Base-by-base conservation (phyloP, 1,284 basidiomycete species). In the Phellopilus nigrolimitatus region DNA sequence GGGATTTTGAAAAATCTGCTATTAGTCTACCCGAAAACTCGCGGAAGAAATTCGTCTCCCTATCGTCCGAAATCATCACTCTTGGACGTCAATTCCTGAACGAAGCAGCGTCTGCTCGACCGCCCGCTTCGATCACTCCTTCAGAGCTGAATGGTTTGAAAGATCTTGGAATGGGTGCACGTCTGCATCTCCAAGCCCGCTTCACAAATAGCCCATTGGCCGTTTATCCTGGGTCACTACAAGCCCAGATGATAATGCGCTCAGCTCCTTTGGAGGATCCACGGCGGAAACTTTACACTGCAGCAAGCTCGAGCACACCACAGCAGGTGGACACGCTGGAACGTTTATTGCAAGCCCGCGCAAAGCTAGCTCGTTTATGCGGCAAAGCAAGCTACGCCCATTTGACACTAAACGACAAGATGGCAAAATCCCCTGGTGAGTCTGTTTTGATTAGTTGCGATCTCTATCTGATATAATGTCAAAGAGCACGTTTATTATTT, bases 1-100 rank as follows among this genome's bases (percentile, higher is more conserved):
- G 88, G 45, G 97, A 99, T 72, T 99, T 99, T 70, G 92, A 97
- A 65, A 95, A 95, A 67, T 97, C 93, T 5, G 95, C 93, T 0
- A 97, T 99, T 59, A 81, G 95, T 64, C 77, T 98, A 3, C 88
- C 93, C 6, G 80, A 86, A 0, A 73, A 74, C 2, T 76, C 91
- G 59, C 80, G 95, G 22, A 75, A 82, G 36, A 81, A 80, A 46
- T 97, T 98, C 59, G 94, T 99, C 10, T 78, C 85, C 3, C 74
- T 98, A 9, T 95, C 91, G n/a, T 91, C 95, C 28, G 86, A 91
- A 44, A 91, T 98, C 53, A 74, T 97, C n/a, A 75, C 85, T 0
- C 82, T 97, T 6, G 94, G 94, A 4, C 81, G 95, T 10, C 77
- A 85, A 50, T 98, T 98, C 63, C 73, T 95, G 50, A 80, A 82